Base-by-base conservation (phyloP, 2,329 filamentous ascomycete species). In the Capronia epimyces region DNA sequence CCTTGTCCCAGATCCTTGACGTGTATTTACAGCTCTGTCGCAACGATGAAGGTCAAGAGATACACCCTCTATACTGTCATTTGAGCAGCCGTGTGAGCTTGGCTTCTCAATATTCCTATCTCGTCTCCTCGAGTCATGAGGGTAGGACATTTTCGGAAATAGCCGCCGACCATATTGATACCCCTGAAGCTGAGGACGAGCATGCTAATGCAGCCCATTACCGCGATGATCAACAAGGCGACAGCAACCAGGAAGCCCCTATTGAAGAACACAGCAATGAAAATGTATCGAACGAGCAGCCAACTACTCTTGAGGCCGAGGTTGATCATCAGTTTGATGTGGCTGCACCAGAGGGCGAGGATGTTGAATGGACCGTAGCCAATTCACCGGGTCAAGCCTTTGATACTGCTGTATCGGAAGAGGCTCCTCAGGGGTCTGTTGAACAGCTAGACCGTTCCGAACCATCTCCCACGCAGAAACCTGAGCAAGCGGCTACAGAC, bases 111-210 rank as follows among this genome's bases (percentile, higher is more conserved):
- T 65, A 84, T 24, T 66, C 69, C 29, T 71, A 75, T 55, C 70
- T 86, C 41, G 68, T 71, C 39, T 67, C 72, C 57, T 75, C 74
- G 61, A 79, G 74, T 50, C 70, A 72, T 16, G 71, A 79, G 58
- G 80, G 81, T 15, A 78, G 79, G 64, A 80, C 80, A 10, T 69
- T 81, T 49, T 75, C 77, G 1, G 69, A 75, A 24, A 66, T 81
- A 41, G 53, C 47, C 29, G 53, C 55, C 16, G 58, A 60, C 31
- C 51, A 60, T 34, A 24, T 50, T 16, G 55, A 52, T 18, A 52
- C 46, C 27, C 52, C 57, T 5, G 55, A 56, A 20, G 32, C 46
- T 8, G 51, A 52, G 9, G 48, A 9, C 7, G 42, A 49, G 18
- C 44, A 49, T 7, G 41, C 31, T 16, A 32, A 46, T 5, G 18